Conservation (phyloP, 176 grass and related monocot species). For the Coix lacrymajobi region DNA sequence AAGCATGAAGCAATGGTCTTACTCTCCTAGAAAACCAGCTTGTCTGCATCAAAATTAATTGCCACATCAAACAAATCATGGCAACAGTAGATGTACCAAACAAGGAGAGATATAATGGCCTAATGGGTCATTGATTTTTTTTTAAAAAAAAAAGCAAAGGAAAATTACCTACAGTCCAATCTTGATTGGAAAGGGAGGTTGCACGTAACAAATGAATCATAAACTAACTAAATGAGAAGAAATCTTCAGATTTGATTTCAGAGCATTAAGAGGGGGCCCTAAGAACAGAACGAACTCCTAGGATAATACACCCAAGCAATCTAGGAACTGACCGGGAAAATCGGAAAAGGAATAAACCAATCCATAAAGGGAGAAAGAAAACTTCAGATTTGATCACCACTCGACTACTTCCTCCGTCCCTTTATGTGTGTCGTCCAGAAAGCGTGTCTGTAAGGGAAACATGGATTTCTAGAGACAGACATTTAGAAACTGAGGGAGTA, state of each 20-base stretch:
- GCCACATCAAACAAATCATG: background rate
- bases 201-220: background rate
- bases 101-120: background rate
- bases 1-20: background rate
- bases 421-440: too few relatives aligned
- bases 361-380: background rate
- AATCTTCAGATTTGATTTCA: background rate
- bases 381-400: background rate
- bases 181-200: background rate
- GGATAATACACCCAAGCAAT: background rate
- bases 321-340: background rate
- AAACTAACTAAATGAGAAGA: background rate
- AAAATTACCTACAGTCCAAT: background rate
- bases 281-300: background rate
- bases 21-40: background rate
- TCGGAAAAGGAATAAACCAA: background rate
- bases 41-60: background rate
- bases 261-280: background rate
- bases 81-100: background rate
- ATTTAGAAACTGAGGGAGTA: too few relatives aligned
- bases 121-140: background rate
- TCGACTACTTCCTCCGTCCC: too few relatives aligned
- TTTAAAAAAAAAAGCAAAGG: background rate
- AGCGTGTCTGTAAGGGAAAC: too few relatives aligned
- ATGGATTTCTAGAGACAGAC: too few relatives aligned